Percentiles rank a stretch among this genome's conserved stretches.
phyloP scores from a whole-genome alignment of 164 flowering plant genomes.

The Stephania cephalantha region DNA sequence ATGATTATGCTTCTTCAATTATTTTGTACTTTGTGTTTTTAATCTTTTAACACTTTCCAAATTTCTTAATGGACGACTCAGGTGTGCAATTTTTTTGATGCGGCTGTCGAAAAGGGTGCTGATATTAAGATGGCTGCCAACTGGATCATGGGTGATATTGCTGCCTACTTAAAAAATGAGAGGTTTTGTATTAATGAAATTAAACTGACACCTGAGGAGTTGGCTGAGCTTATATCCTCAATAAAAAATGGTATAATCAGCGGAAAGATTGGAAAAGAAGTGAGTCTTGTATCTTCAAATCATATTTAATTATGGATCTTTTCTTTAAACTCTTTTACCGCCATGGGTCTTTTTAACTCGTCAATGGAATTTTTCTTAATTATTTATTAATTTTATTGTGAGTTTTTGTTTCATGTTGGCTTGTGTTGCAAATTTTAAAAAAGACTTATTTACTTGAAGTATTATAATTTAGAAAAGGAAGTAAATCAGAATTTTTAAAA shows the following conservation, averaged over 20 bases:
- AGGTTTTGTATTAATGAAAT: conserved; percentile 65
- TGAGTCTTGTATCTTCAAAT: conserved; percentile 15
- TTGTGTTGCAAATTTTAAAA: too few relatives aligned
- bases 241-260: conserved; percentile 79
- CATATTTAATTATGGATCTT: not conserved
- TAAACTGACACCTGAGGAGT: conserved; percentile 67
- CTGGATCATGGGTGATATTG: conserved; percentile 96
- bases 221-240: conserved; percentile 74
- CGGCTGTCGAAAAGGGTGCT: conserved; percentile 66
- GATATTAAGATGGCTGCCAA: conserved; percentile 86
- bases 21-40: not conserved
- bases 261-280: conserved; percentile 97
- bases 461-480: too few relatives aligned
- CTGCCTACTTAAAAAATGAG: conserved; percentile 84
- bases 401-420: not conserved
- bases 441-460: too few relatives aligned
- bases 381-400: not conserved
- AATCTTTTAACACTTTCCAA: conserved; percentile 4
- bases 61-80: conserved; percentile 24
- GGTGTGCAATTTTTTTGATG: conserved; percentile 83
- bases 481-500: too few relatives aligned
- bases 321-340: not conserved
- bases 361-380: not conserved
- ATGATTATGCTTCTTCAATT: not conserved
- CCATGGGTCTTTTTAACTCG: not conserved